These are phyloP conservation scores for Centella asiatica DNA, from an alignment of 129 eudicot genomes.

Conservation along the genomic window DNA sequence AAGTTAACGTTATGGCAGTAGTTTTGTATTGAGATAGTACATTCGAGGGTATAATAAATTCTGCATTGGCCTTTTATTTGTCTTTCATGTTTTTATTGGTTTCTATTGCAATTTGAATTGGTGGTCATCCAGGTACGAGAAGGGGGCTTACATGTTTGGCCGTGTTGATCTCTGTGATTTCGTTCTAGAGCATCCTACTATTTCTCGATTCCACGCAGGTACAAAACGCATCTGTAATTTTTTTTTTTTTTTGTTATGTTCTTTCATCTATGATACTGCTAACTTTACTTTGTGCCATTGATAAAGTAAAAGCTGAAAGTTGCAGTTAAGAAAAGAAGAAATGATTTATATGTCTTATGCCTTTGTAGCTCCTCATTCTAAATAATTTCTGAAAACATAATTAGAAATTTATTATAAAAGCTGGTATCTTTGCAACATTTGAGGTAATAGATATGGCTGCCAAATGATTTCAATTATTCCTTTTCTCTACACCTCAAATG, in stretches of 20 bases:
- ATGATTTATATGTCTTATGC: neutral
- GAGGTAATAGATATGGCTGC: neutral
- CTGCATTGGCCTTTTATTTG: neutral
- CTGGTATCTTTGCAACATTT: neutral
- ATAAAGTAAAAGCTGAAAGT: too few species aligned
- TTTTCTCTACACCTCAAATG: neutral
- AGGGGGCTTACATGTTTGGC: conserved; percentile 99
- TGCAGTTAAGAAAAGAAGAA: too few species aligned
- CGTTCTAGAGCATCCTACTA: conserved; percentile 88
- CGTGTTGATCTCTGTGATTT: conserved; percentile 92
- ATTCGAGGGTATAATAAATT: too few species aligned
- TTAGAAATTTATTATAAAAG: too few species aligned
- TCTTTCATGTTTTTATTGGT: neutral
- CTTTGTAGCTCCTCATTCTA: neutral
- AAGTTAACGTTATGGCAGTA: too few species aligned
- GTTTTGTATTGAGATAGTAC: too few species aligned
- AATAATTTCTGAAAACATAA: too few species aligned
- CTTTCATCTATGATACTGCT: neutral
- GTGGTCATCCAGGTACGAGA: conserved; percentile 45
- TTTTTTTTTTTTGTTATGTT: neutral
- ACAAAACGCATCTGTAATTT: neutral
- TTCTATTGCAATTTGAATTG: neutral
- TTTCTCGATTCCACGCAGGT: conserved; percentile 99
- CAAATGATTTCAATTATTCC: neutral
- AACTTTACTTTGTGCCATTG: too few species aligned